phyloP scores from a whole-genome alignment of 768 basidiomycete genomes.

The Termitomyces sp. region DNA sequence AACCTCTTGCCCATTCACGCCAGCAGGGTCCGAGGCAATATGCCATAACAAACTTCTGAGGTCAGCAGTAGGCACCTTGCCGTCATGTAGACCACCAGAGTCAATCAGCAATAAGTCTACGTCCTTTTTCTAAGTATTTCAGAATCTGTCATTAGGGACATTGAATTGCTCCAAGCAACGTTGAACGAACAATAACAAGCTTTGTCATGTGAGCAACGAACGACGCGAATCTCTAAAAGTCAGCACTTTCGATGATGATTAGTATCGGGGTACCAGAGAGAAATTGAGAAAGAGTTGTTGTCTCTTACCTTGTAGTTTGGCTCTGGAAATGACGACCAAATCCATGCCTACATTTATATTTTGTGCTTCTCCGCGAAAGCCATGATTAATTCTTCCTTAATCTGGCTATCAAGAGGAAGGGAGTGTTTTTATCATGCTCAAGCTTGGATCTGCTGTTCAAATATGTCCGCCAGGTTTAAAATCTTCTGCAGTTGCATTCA shows the following conservation, averaged over 20 bases:
- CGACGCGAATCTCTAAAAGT: conserved; percentile 21
- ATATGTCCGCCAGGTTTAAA: no score
- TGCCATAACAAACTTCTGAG: neutral
- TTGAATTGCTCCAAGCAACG: neutral
- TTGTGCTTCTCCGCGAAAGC: no score
- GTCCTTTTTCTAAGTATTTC: conserved; percentile 21
- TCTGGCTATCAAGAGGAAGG: no score
- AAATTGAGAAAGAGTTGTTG: neutral
- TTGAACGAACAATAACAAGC: neutral
- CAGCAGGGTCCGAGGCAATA: conserved; percentile 38
- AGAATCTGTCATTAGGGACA: neutral
- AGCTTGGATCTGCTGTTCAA: no score
- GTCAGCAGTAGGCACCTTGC: conserved; percentile 18
- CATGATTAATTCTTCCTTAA: no score
- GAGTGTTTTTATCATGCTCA: no score
- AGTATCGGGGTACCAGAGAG: neutral
- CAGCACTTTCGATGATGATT: conserved; percentile 20
- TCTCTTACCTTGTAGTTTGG: conserved; percentile 60
- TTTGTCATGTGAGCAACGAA: conserved; percentile 14
- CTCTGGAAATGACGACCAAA: conserved; percentile 58
- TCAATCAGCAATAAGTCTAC: neutral
- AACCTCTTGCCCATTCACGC: conserved; percentile 71
- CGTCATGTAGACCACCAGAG: conserved; percentile 58
- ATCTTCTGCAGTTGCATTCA: no score
- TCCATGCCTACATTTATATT: no score